Conservation (phyloP, 306 rosid species). For the Hippophae gyantsensis region DNA sequence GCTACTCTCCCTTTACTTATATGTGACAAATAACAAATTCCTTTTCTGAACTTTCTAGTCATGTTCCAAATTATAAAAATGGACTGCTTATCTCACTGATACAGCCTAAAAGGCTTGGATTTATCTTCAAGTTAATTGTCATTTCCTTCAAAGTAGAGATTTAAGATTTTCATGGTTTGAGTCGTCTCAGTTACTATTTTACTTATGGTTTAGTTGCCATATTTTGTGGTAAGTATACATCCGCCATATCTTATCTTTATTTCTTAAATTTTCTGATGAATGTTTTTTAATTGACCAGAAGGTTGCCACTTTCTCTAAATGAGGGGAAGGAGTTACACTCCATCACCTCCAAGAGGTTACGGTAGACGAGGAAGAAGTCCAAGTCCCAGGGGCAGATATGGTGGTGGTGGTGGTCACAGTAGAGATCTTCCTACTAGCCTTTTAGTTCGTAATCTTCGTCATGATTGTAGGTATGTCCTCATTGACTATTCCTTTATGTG, state of each 20-base stretch:
- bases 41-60: too few species aligned
- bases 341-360: constrained; percentile 83
- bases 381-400: constrained; percentile 81
- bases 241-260: neutral
- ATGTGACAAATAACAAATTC: too few species aligned
- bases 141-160: too few species aligned
- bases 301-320: constrained; percentile 12
- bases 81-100: too few species aligned
- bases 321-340: constrained; percentile 93
- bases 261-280: neutral
- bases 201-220: too few species aligned
- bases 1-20: too few species aligned
- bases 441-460: constrained; percentile 97
- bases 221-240: neutral
- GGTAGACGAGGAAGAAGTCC: constrained; percentile 87
- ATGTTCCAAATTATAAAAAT: too few species aligned
- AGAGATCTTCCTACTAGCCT: constrained; percentile 94
- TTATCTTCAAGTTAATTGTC: too few species aligned
- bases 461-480: constrained; percentile 67
- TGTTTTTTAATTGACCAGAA: constrained; percentile 8
- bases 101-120: too few species aligned
- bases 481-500: neutral
- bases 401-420: constrained; percentile 41
- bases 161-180: too few species aligned
- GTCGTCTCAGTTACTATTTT: too few species aligned